phyloP scores from a whole-genome alignment of 163 green algal species.

The Trebouxiophyceae sp. region DNA sequence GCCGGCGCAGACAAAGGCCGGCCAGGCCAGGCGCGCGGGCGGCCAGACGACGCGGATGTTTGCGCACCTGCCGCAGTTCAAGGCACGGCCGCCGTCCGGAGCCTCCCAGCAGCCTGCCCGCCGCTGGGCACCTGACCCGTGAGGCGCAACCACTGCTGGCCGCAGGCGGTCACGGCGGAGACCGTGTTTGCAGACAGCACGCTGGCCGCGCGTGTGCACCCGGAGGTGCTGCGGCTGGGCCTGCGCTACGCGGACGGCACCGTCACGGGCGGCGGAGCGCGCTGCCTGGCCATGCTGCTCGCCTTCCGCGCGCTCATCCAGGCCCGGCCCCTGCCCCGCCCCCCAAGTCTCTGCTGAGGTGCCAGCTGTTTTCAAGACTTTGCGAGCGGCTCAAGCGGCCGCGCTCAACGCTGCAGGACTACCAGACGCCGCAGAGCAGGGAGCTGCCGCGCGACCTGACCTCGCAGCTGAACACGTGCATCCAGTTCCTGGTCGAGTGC shows the following conservation, averaged over 20 bases:
- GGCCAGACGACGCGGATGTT: slow-evolving; percentile 66
- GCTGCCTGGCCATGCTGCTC: slow-evolving; percentile 81
- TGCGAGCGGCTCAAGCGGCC: too few species aligned
- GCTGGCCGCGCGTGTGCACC: slow-evolving; percentile 43
- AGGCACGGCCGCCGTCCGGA: slow-evolving; percentile 11
- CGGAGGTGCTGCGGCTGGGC: slow-evolving; percentile 68
- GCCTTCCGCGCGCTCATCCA: slow-evolving; percentile 45
- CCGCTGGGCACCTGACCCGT: too few species aligned
- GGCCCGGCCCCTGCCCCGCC: slow-evolving; percentile 3
- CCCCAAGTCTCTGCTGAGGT: too few species aligned
- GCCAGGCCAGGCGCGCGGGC: too few species aligned
- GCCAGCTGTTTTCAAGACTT: too few species aligned
- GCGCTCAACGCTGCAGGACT: slow-evolving; percentile 49
- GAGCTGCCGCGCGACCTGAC: slow-evolving; percentile 75
- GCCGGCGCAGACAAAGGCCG: too few species aligned
- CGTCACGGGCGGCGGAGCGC: slow-evolving; percentile 67
- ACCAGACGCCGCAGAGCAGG: slow-evolving; percentile 59
- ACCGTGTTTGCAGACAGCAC: slow-evolving; percentile 14
- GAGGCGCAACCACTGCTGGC: too few species aligned
- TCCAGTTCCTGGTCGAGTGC: slow-evolving; percentile 84
- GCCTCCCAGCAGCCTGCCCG: too few species aligned
- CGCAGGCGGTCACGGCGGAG: slow-evolving; percentile 19
- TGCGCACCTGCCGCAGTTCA: slow-evolving; percentile 78
- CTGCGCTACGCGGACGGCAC: slow-evolving; percentile 66
- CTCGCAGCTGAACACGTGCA: slow-evolving; percentile 60